Base-by-base conservation (phyloP, 768 basidiomycete species). In the Boletus speciosus region DNA sequence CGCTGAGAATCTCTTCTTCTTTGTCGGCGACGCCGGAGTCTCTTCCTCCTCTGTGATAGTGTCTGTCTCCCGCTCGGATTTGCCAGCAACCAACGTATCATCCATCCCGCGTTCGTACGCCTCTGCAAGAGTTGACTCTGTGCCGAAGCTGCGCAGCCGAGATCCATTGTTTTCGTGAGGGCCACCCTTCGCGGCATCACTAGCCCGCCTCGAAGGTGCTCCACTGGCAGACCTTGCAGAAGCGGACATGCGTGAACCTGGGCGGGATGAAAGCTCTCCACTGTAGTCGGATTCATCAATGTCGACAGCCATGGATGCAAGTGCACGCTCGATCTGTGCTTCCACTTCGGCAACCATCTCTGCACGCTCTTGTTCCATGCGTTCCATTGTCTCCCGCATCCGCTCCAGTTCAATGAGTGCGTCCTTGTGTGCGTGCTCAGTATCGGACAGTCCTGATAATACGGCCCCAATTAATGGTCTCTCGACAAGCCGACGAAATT, bases 301-400 rank as follows among this genome's bases (percentile, higher is more conserved):
- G 59, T 85, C 88, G 55, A 91, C 86, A 25, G 86, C 84, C 90
- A 93, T 92, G 25, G 88, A 88, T 27, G 82, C 86, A 47, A 93
- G 77, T 1, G 92, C 91, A 52, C 87, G 80, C 70, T 93, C 91
- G 62, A 93, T 93, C 74, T 93, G 91, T 27, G 88, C 88, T 66
- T 93, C 91, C 23, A 93, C 90, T 72, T 93, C 91, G n/a, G 89
- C 90, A 39, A 93, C 86, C 91, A 92, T 90, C 64, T 86, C 87
- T 49, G 85, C 82, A 57, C 91, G 88, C 72, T 89, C 92, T 63
- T 82, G 74, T 67, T 93, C 91, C 90, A 93, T 92, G 65, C 73
- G 82, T 41, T 91, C 89, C 89, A 93, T 93, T 5, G 81, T 82
- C 9, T 83, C 79, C 58, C 82, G 83, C 94, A 97, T 96, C 57